phyloP scores from a whole-genome alignment of 2,329 filamentous ascomycete genomes.

The Lasiodiplodia sp. region DNA sequence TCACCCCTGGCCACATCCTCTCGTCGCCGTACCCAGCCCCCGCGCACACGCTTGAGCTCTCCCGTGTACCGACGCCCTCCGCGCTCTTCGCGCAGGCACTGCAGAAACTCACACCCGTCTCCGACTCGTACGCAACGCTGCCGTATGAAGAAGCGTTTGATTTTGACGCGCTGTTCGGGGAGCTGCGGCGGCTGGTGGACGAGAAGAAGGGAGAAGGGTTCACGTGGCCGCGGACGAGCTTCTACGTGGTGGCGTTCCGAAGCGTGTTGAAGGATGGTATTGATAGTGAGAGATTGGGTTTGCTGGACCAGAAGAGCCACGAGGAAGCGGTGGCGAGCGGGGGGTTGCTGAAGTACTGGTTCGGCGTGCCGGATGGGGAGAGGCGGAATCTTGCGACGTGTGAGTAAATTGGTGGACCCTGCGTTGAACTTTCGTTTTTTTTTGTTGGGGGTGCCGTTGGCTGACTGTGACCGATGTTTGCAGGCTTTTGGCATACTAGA shows the following conservation, averaged over 20 bases:
- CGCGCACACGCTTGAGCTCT: conserved; percentile 76
- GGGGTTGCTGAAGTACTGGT: conserved; percentile 93
- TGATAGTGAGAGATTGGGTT: conserved; percentile 71
- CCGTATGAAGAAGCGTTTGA: conserved; percentile 80
- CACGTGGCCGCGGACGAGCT: conserved; percentile 68
- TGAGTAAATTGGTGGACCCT: conserved; percentile 41
- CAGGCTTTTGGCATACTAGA: conserved; percentile 70
- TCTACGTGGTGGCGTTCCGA: conserved; percentile 87
- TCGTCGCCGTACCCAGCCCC: neutral
- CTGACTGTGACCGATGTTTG: conserved; percentile 7
- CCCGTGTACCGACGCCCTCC: conserved; percentile 69
- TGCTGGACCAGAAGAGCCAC: conserved; percentile 80
- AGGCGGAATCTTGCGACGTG: conserved; percentile 81
- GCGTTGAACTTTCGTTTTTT: neutral
- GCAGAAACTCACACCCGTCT: conserved; percentile 66
- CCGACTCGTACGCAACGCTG: conserved; percentile 77
- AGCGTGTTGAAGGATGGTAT: conserved; percentile 73
- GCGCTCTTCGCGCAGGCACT: conserved; percentile 76
- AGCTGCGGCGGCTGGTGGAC: conserved; percentile 61
- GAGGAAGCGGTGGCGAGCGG: conserved; percentile 80
- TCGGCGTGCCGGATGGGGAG: conserved; percentile 73
- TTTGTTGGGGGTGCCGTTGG: neutral
- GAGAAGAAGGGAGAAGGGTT: conserved; percentile 56
- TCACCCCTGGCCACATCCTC: conserved; percentile 32
- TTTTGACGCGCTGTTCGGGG: conserved; percentile 69